Conservation (phyloP, 345 rosid species). For the Schrenkiella parvula region DNA sequence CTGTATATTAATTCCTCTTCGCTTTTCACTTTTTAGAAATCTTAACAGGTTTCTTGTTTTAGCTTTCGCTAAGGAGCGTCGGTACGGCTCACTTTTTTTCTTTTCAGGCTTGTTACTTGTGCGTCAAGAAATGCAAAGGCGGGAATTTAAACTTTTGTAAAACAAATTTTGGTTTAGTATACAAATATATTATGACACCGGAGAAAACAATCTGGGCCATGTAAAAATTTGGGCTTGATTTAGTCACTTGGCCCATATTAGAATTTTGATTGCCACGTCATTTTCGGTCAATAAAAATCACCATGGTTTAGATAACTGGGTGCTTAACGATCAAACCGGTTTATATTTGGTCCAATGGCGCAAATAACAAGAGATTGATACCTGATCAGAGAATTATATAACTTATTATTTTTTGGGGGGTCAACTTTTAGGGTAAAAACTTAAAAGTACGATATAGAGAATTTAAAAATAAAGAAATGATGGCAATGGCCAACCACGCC, state of each 20-base stretch:
- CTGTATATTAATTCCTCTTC: neutral
- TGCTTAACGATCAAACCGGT: neutral
- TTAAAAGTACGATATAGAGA: neutral
- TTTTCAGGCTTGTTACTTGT: neutral
- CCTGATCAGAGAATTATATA: neutral
- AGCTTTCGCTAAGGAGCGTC: neutral
- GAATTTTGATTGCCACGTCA: neutral
- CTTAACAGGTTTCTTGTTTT: neutral
- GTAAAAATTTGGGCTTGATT: neutral
- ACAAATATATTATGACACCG: neutral
- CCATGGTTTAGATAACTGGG: neutral
- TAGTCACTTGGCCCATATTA: neutral
- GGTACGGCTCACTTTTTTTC: neutral
- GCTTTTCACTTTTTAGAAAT: neutral
- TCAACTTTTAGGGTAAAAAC: conserved; percentile 8
- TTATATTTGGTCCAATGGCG: neutral
- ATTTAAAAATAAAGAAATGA: conserved; percentile 2
- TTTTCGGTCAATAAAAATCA: neutral
- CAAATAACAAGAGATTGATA: conserved; percentile 6
- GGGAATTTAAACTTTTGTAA: neutral
- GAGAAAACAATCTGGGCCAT: neutral
- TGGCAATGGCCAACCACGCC: conserved; percentile 24
- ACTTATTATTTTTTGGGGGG: neutral
- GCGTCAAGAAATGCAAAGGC: neutral
- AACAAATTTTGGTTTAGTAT: neutral